Conservation (phyloP, 257 asterid genomes). For the Fraxinus pennsylvanica region DNA sequence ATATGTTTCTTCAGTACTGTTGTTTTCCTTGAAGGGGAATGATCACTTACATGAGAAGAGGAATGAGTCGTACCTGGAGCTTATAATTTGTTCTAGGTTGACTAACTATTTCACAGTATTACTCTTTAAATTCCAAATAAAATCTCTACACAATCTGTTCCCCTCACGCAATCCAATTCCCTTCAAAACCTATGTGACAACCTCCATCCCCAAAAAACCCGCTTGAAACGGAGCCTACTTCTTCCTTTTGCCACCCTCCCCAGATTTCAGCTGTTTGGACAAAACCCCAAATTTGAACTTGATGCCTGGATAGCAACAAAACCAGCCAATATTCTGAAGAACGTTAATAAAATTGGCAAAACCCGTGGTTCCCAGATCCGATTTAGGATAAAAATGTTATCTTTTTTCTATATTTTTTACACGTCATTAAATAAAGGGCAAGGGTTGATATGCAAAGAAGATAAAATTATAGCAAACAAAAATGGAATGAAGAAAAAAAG, state of each 20-base stretch:
- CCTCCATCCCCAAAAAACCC: not conserved
- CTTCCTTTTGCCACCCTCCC: not conserved
- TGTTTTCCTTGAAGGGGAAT: slow-evolving; percentile 2
- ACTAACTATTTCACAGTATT: not conserved
- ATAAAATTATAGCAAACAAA: no score
- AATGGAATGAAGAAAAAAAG: no score
- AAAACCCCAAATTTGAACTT: no score
- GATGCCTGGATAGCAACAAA: no score
- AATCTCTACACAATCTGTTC: not conserved
- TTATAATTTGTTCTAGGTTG: not conserved
- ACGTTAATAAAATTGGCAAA: no score
- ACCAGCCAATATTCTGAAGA: no score
- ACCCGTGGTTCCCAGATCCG: no score
- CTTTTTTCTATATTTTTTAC: no score
- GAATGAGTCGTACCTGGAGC: slow-evolving; percentile 1
- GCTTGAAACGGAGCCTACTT: not conserved
- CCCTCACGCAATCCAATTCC: not conserved
- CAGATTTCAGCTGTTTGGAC: no score
- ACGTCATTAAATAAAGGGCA: no score
- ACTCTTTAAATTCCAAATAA: not conserved
- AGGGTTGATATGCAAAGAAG: no score
- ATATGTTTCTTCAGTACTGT: not conserved
- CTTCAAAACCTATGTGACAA: not conserved
- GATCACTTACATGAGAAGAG: slow-evolving; percentile 3
- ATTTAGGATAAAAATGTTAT: no score